These are phyloP conservation scores for Pseudogymnoascus sp. DNA, from an alignment of 2,329 filamentous ascomycete genomes.

Conservation along the genomic window DNA sequence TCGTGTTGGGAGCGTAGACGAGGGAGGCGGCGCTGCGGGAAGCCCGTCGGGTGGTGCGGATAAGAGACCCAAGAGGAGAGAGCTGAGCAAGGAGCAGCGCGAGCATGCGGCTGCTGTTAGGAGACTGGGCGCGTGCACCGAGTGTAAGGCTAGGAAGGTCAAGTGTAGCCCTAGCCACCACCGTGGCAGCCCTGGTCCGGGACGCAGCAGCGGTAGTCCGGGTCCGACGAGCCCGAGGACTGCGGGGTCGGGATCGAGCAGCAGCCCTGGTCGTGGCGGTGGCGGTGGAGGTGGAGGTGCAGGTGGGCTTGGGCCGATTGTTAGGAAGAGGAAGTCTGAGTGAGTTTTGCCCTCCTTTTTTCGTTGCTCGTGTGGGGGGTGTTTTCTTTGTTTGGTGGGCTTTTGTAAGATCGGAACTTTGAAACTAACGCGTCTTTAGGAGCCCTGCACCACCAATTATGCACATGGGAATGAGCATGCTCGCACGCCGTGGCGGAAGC, in stretches of 20 bases:
- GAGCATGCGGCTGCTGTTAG: background rate
- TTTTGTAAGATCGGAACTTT: background rate
- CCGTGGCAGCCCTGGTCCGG: background rate
- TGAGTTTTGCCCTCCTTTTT: too few relatives aligned
- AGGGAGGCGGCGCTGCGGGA: background rate
- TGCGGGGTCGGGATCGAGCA: background rate
- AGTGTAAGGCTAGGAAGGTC: conserved; percentile 3
- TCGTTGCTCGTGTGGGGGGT: too few relatives aligned
- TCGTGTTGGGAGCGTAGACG: background rate
- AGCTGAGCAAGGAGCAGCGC: background rate
- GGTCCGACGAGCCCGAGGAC: background rate
- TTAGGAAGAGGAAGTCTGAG: background rate
- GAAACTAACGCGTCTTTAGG: background rate
- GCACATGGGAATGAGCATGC: background rate
- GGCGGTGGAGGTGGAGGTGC: background rate
- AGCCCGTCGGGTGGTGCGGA: background rate
- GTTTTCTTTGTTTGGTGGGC: too few relatives aligned
- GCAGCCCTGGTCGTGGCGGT: background rate
- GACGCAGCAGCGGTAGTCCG: background rate
- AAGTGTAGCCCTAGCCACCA: background rate
- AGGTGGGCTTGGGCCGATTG: background rate
- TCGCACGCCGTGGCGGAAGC: background rate
- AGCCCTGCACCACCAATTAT: background rate
- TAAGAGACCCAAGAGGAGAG: background rate
- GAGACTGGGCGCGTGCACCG: background rate